These are phyloP conservation scores for Ophiocordyceps camponoti-leonardi DNA, from an alignment of 2,329 filamentous ascomycete genomes.

Conservation along the genomic window DNA sequence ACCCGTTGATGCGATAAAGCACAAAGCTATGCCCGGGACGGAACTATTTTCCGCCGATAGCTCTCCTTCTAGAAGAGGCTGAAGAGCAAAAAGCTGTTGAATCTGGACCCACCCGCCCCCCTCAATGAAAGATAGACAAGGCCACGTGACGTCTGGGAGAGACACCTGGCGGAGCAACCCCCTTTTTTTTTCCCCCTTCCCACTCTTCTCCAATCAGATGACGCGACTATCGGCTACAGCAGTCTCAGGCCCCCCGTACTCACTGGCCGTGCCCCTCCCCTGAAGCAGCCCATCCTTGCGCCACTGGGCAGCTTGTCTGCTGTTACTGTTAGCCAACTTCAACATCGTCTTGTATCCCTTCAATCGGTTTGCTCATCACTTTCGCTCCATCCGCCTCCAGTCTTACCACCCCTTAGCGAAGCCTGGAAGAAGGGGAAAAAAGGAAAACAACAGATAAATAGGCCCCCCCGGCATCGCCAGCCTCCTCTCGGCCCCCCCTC, in stretches of 20 bases:
- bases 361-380: neutral
- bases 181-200: neutral
- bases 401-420: neutral
- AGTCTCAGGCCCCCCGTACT: neutral
- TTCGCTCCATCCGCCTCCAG: neutral
- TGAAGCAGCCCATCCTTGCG: neutral
- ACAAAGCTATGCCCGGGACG: neutral
- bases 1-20: neutral
- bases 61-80: too few relatives aligned
- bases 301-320: neutral
- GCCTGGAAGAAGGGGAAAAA: neutral
- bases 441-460: neutral
- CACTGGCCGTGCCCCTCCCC: neutral
- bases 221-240: neutral
- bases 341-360: too few relatives aligned
- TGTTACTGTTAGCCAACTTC: neutral
- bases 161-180: neutral
- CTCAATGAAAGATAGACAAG: neutral
- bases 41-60: neutral
- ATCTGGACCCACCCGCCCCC: too few relatives aligned
- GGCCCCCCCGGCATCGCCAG: neutral
- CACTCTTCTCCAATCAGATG: neutral
- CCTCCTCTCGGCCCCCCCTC: neutral
- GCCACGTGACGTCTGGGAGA: neutral
- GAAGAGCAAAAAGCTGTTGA: too few relatives aligned